Percentiles rank a stretch among this genome's conserved stretches.
These are phyloP conservation scores for Toxoplasma gondii DNA, from an alignment of 169 alveolate species.

Conservation along the genomic window DNA sequence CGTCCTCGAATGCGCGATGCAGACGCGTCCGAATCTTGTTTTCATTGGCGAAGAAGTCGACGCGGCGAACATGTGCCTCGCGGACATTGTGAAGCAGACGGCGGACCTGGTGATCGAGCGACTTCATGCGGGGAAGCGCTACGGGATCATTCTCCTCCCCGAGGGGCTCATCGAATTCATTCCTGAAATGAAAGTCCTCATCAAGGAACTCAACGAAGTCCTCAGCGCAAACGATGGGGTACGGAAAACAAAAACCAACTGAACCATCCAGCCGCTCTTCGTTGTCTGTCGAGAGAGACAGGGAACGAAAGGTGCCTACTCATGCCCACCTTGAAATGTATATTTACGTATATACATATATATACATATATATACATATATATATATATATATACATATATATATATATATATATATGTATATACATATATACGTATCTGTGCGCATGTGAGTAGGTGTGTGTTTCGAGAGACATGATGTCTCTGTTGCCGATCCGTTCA, in stretches of 20 bases:
- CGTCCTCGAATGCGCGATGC: constrained; percentile 96
- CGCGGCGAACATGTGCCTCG: constrained; percentile 85
- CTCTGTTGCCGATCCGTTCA: too few species aligned
- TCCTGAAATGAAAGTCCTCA: constrained; percentile 88
- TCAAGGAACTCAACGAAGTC: constrained; percentile 93
- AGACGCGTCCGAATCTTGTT: constrained; percentile 95
- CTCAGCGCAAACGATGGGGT: constrained; percentile 14
- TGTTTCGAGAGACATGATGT: too few species aligned
- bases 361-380: background rate
- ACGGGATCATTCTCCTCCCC: constrained; percentile 96
- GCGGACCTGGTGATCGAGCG: constrained; percentile 92
- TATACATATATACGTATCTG: background rate
- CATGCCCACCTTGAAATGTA: background rate
- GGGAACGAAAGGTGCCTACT: background rate
- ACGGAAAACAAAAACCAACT: background rate
- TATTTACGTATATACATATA: background rate
- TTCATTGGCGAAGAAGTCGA: constrained; percentile 93
- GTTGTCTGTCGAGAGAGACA: background rate
- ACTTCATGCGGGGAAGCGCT: constrained; percentile 80
- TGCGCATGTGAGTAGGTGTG: background rate
- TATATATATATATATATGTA: background rate
- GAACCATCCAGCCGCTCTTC: background rate
- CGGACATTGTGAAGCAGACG: constrained; percentile 86
- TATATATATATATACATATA: background rate
- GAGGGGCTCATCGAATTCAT: constrained; percentile 95